These are phyloP conservation scores for Asclepias syriaca DNA, from an alignment of 257 asterid genomes.

Conservation along the genomic window DNA sequence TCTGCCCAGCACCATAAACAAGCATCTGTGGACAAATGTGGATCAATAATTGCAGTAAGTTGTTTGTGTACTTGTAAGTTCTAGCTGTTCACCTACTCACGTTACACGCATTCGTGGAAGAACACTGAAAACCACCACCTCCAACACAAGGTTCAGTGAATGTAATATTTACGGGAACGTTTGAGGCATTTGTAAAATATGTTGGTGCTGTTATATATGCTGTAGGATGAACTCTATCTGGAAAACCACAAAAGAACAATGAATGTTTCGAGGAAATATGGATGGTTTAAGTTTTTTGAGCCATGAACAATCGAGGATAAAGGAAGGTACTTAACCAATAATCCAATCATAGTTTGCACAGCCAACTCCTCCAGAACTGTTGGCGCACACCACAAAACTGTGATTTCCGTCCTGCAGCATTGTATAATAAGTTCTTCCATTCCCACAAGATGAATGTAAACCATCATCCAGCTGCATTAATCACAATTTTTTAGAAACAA, in stretches of 20 bases:
- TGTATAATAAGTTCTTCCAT: constrained; percentile 42
- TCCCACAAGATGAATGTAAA: constrained; percentile 45
- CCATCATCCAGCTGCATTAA: constrained; percentile 66
- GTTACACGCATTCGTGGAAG: constrained; percentile 68
- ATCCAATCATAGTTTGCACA: constrained; percentile 75
- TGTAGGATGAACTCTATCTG: constrained; percentile 81
- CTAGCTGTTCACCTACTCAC: constrained; percentile 59
- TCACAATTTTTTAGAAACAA: not conserved
- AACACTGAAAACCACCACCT: constrained; percentile 66
- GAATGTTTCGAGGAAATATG: not conserved
- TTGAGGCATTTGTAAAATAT: constrained; percentile 66
- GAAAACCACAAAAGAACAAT: constrained; percentile 12
- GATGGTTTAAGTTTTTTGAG: not conserved
- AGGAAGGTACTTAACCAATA: constrained; percentile 47
- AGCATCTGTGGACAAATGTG: constrained; percentile 51
- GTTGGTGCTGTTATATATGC: constrained; percentile 49
- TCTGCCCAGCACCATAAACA: constrained; percentile 79
- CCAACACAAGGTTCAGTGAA: constrained; percentile 72
- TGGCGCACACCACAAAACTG: constrained; percentile 67
- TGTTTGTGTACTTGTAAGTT: constrained; percentile 7
- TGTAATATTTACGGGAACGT: constrained; percentile 52
- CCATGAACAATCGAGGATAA: not conserved
- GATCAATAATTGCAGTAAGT: not conserved
- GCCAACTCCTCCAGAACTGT: constrained; percentile 43
- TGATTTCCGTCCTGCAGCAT: constrained; percentile 62